Conservation (phyloP, 2,329 filamentous ascomycete species). For the Hyphodiscus sp. region DNA sequence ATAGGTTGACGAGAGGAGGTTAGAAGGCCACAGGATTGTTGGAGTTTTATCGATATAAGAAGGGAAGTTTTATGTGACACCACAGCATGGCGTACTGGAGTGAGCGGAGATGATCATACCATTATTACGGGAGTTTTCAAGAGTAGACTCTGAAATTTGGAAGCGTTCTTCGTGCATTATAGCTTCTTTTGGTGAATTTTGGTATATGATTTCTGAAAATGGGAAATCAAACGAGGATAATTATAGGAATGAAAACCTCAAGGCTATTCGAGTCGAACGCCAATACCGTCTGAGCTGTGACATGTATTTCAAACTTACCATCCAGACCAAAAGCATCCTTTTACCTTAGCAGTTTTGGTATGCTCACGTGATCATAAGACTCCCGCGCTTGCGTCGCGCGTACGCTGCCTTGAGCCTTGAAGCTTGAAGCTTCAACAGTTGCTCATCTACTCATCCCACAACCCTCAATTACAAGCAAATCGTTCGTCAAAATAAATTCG, state of each 20-base stretch:
- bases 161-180: background rate
- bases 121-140: background rate
- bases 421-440: background rate
- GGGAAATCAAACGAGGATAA: no score
- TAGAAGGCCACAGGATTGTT: background rate
- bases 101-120: background rate
- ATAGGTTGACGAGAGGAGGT: conserved; percentile 21
- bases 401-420: conserved; percentile 2
- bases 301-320: no score
- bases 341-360: background rate
- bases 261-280: no score
- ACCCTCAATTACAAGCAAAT: background rate
- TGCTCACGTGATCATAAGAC: conserved; percentile 5
- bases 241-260: no score
- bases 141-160: background rate
- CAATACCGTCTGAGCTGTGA: no score
- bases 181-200: no score
- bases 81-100: conserved; percentile 4
- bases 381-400: conserved; percentile 19
- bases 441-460: conserved; percentile 21
- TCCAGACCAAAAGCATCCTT: no score
- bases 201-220: no score
- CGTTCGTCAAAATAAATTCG: background rate
- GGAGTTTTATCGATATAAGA: background rate
- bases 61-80: background rate